phyloP scores from a whole-genome alignment of 2,329 filamentous ascomycete genomes.

The Cordyceps sp. region DNA sequence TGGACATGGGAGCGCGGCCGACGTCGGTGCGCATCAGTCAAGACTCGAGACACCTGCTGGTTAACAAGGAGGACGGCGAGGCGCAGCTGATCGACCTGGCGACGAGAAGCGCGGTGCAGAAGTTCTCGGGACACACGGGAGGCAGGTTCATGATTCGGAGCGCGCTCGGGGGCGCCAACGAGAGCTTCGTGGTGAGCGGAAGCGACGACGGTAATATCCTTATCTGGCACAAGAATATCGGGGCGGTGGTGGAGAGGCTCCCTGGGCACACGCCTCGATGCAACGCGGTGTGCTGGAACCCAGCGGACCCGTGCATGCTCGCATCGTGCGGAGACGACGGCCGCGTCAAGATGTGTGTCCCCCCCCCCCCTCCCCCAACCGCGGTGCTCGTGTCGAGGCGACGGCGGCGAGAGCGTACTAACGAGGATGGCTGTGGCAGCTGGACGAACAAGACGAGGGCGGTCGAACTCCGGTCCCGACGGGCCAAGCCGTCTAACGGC shows the following conservation, averaged over 20 bases:
- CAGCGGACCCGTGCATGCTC: constrained; percentile 65
- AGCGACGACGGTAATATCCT: constrained; percentile 68
- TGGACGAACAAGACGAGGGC: constrained; percentile 10
- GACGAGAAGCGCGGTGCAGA: constrained; percentile 53
- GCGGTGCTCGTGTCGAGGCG: too few species aligned
- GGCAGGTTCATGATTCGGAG: constrained; percentile 67
- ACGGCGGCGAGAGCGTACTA: not conserved
- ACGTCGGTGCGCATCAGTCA: constrained; percentile 69
- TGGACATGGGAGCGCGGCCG: constrained; percentile 46
- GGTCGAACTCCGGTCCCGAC: constrained; percentile 6
- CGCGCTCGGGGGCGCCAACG: constrained; percentile 73
- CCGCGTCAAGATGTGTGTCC: constrained; percentile 61
- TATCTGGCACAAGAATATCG: constrained; percentile 83
- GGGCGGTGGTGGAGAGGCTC: constrained; percentile 57
- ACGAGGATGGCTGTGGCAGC: not conserved
- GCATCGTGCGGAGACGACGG: constrained; percentile 83
- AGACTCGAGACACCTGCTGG: constrained; percentile 66
- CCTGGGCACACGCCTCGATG: constrained; percentile 62
- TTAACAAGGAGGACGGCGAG: constrained; percentile 65
- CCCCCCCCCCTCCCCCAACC: constrained; percentile 6
- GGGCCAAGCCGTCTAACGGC: constrained; percentile 4
- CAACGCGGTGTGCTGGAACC: constrained; percentile 83
- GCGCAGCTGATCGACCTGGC: constrained; percentile 66
- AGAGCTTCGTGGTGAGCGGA: constrained; percentile 82
- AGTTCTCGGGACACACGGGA: constrained; percentile 60